Base-by-base conservation (phyloP, 2,329 filamentous ascomycete species). In the Cercospora canescens region DNA sequence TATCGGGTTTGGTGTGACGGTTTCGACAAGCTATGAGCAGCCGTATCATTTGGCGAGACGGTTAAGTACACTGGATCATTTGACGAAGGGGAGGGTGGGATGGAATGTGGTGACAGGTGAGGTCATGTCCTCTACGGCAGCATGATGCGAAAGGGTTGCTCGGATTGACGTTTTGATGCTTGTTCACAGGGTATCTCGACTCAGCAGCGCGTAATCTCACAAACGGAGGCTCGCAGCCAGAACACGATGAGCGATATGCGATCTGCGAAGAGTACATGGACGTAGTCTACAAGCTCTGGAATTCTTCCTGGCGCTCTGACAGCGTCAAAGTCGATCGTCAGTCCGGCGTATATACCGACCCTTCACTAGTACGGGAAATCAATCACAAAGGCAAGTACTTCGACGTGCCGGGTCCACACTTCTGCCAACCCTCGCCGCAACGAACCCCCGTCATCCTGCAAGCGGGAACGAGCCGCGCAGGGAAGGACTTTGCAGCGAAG, bases 391-490 rank as follows among this genome's bases (percentile, higher is more conserved):
- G 88, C 3, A 87, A 87, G 73, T 87, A 86, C 76, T 91, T 87
- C 78, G 81, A 76, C 0, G 87, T 91, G 0, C 87, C 87, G 0
- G 88, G 89, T 0, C 88, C 88, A 26, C 87, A 91, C 68, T 84
- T 91, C 69, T 87, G 86, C 63, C 84, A 90, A 60, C 89, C 89
- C 0, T 85, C 84, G 57, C 89, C 88, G 0, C 90, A 92, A 71
- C 80, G 89, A 3, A 91, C 89, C 1, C 90, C 90, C 0, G 81
- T 92, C 1, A 83, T 92, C 4, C 81, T 92, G 3, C 90, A 92
- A 75, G 90, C 90, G 0, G 90, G 90, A 0, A 89, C 89, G 0
- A 90, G 87, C 0, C 85, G 83, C 58, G 84, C 88, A 0, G 89
- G 89, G 1, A 90, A 89, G 75, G 76, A 79, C 0, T 92, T 92